phyloP scores from a whole-genome alignment of 495 filamentous ascomycete genomes.

The Rostrohypoxylon terebratum region DNA sequence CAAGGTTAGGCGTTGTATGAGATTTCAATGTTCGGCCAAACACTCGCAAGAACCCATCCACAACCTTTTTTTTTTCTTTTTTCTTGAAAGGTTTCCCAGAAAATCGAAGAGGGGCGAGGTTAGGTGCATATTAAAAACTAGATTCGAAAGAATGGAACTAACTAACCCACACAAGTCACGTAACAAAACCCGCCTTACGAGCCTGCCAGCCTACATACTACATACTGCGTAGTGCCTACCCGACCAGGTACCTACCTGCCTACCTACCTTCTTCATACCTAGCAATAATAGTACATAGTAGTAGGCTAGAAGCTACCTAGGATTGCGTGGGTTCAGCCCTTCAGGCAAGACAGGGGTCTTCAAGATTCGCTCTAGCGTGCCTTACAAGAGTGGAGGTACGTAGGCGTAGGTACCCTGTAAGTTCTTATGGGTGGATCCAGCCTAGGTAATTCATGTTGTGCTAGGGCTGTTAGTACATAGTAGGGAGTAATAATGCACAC shows the following conservation, averaged over 20 bases:
- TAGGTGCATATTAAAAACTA: slow-evolving; percentile 49
- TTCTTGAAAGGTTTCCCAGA: slow-evolving; percentile 34
- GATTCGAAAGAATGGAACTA: slow-evolving; percentile 38
- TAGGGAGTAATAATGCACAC: not conserved
- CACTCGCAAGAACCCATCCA: slow-evolving; percentile 43
- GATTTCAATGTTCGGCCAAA: slow-evolving; percentile 28
- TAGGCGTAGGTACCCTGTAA: slow-evolving; percentile 4
- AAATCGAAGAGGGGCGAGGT: slow-evolving; percentile 43
- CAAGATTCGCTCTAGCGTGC: slow-evolving; percentile 18
- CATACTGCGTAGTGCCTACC: not conserved
- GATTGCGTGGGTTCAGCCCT: slow-evolving; percentile 37
- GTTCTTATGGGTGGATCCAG: slow-evolving; percentile 5
- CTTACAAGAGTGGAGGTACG: slow-evolving; percentile 19
- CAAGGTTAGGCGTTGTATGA: slow-evolving; percentile 22
- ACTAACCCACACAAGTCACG: slow-evolving; percentile 39
- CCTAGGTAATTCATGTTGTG: not conserved
- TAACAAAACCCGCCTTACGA: slow-evolving; percentile 37
- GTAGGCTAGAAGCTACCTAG: slow-evolving; percentile 2
- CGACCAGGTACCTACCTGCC: not conserved
- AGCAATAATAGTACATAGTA: not conserved
- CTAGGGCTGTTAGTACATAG: not conserved
- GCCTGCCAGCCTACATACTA: slow-evolving; percentile 26
- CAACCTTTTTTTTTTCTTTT: slow-evolving; percentile 17
- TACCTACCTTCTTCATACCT: too few species aligned
- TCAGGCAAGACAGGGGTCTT: slow-evolving; percentile 17